Conservation (phyloP, 108 stramenopile genomes). For the Discostella stelligeroides region DNA sequence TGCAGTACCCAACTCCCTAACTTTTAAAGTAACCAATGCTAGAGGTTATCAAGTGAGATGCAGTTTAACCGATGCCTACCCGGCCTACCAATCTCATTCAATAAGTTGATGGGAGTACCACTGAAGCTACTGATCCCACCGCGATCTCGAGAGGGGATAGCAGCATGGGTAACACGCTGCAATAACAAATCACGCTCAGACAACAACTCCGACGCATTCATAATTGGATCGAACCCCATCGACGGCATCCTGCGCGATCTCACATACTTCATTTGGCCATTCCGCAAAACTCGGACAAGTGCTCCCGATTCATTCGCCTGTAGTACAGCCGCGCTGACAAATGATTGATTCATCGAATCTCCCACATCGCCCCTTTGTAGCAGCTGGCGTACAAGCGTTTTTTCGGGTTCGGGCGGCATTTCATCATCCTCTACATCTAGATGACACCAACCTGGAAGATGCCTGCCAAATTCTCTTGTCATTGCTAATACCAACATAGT, state of each 20-base stretch:
- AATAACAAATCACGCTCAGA: conserved; percentile 40
- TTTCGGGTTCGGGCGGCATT: conserved; percentile 50
- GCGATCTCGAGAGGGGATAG: conserved; percentile 8
- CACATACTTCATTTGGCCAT: conserved; percentile 51
- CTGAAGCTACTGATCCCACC: conserved; percentile 30
- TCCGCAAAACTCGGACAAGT: conserved; percentile 42
- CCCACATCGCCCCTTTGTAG: conserved; percentile 42
- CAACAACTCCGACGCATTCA: conserved; percentile 37
- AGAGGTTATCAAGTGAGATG: conserved; percentile 50
- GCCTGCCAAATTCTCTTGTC: conserved; percentile 37
- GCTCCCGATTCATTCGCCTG: conserved; percentile 57
- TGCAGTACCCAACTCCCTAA: no score
- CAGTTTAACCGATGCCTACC: conserved; percentile 33
- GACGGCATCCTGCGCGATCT: conserved; percentile 45
- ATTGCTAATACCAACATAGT: conserved; percentile 33
- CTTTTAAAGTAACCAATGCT: no score
- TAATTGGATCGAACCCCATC: conserved; percentile 52
- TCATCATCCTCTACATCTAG: conserved; percentile 51
- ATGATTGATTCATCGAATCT: conserved; percentile 45
- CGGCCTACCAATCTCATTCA: conserved; percentile 11
- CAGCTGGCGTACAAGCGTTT: conserved; percentile 39
- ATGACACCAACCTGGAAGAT: conserved; percentile 41
- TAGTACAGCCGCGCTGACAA: conserved; percentile 52
- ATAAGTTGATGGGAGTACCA: conserved; percentile 17
- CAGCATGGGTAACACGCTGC: conserved; percentile 27